Conservation (phyloP, 2,329 filamentous ascomycete genomes). For the Berkeleyomyces basicola region DNA sequence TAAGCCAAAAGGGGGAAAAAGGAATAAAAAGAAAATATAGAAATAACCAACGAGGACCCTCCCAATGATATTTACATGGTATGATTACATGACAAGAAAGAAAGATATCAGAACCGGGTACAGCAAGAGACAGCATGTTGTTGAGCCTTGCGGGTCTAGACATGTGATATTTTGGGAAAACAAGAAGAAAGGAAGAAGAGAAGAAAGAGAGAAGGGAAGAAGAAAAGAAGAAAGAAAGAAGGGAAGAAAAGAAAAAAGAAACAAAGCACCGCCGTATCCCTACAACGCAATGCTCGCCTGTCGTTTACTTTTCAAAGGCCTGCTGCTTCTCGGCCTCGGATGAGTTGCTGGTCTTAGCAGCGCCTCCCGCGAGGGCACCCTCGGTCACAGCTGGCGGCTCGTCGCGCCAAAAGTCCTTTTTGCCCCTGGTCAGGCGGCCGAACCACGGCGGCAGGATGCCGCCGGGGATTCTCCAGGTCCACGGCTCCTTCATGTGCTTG, state of each 20-base stretch:
- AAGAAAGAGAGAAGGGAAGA: neutral
- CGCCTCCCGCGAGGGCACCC: slow-evolving; percentile 10
- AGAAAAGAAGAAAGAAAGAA: neutral
- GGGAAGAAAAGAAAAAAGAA: neutral
- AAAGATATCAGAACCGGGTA: neutral
- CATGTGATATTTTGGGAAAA: no score
- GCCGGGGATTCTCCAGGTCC: slow-evolving; percentile 62
- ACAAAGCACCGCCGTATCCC: neutral
- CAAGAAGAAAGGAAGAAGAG: no score
- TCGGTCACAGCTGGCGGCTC: slow-evolving; percentile 10
- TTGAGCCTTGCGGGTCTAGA: no score
- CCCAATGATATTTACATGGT: neutral
- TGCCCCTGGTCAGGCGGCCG: slow-evolving; percentile 43
- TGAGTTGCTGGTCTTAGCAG: slow-evolving; percentile 8
- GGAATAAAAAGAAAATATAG: neutral
- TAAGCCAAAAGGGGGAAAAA: neutral
- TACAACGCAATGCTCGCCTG: neutral
- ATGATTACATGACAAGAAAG: neutral
- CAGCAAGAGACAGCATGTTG: no score
- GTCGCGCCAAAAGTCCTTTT: slow-evolving; percentile 56
- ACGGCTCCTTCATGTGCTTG: slow-evolving; percentile 60
- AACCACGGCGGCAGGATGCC: slow-evolving; percentile 64
- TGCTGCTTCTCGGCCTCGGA: slow-evolving; percentile 8
- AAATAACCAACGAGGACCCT: neutral
- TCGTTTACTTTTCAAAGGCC: slow-evolving; percentile 3